Base-by-base conservation (phyloP, 176 grass and related monocot genomes). In the Avena sativa region DNA sequence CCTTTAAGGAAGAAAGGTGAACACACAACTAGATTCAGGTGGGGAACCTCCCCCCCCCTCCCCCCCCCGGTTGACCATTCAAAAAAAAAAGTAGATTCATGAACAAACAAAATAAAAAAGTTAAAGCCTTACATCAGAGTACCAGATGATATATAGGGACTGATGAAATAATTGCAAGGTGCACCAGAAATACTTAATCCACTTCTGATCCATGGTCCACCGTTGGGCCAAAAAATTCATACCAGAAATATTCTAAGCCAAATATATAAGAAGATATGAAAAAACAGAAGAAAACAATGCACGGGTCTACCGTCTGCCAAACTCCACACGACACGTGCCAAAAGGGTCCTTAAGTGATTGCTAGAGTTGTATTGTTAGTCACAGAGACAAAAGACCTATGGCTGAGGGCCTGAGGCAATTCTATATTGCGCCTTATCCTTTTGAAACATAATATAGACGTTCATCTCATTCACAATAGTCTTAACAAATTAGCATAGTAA, bases 151-250 rank as follows among this genome's bases (percentile, higher is more conserved):
- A 79, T 72, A 64, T 78, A 86, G 52, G 52, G 32, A 13, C 8
- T 83, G 32, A 36, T 46, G 43, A 56, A 87, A 53, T 79, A 71
- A 59, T 52, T 82, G 60, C 40, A 77, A 78, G 26, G 30, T 17
- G 50, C 23, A 82, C 66, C 11, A 79, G 46, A 30, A 87, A 80
- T 56, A 79, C 43, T 82, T 83, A 77, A 44, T 62, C 52, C 76
- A 80, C 55, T 57, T 19, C 11, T 36, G 62, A 79, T 79, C 56
- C 62, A 32, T 43, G 71, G n/a, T n/a, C n/a, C n/a, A 32, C 21
- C 52, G 61, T 57, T 77, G 74, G n/a, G 20, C 49, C 44, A 40
- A 74, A 60, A 78, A 57, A 4, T 44, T 65, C 32, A 13, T 49
- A 19, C 63, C n/a, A 58, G 59, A 52, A 21, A 65, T 26, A 58